A percentile compares a stretch with the other conserved stretches of the same genome.
These are phyloP conservation scores for Eucalyptus paniculata DNA, from an alignment of 345 rosid species.

Conservation along the genomic window DNA sequence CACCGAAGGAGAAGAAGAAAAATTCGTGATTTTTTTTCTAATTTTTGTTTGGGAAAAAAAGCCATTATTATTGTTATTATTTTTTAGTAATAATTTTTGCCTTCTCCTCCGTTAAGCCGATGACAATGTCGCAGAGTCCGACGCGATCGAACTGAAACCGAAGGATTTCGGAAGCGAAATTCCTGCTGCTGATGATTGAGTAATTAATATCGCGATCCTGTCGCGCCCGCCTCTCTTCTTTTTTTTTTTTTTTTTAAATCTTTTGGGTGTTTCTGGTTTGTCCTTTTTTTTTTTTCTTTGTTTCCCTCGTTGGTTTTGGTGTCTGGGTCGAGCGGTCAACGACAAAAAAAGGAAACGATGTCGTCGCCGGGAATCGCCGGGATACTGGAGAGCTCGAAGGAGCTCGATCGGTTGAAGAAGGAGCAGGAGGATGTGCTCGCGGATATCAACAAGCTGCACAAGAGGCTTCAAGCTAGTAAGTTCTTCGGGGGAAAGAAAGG, in stretches of 20 bases:
- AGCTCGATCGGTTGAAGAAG: conserved; percentile 85
- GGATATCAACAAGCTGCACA: conserved; percentile 87
- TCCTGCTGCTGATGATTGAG: neutral
- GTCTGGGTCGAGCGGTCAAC: neutral
- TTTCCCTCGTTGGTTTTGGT: neutral
- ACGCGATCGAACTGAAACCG: neutral
- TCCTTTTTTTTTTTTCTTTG: neutral
- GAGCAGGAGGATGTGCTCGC: conserved; percentile 46
- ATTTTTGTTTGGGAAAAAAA: neutral
- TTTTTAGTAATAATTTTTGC: neutral
- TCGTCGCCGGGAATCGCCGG: conserved; percentile 53
- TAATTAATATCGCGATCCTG: neutral
- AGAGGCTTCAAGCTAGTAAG: conserved; percentile 68
- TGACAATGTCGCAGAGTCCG: neutral
- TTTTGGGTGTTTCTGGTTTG: neutral
- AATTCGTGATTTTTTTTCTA: neutral
- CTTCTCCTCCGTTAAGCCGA: neutral
- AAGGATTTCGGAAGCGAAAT: neutral
- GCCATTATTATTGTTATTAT: neutral
- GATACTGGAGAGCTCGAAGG: conserved; percentile 64
- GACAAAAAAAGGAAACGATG: conserved; percentile 9
- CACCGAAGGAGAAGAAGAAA: neutral
- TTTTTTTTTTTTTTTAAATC: neutral
- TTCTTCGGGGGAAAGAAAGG: neutral
- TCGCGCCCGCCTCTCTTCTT: neutral